Conservation (phyloP, 2,329 filamentous ascomycete genomes). For the Neopestalotiopsis sp. region DNA sequence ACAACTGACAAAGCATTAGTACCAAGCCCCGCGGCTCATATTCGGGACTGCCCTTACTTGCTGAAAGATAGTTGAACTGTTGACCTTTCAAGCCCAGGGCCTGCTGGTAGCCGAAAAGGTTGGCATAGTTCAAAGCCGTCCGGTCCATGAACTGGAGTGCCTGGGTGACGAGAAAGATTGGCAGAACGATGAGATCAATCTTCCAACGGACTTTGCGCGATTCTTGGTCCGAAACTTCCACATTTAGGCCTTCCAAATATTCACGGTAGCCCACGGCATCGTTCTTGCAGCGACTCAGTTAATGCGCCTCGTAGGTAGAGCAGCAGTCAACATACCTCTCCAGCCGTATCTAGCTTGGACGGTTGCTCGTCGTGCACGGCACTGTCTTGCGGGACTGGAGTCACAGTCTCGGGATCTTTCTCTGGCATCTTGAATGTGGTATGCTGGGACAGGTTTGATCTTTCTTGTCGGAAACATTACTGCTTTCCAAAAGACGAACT, state of each 20-base stretch:
- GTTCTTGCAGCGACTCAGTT: conserved; percentile 11
- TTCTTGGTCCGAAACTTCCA: conserved; percentile 27
- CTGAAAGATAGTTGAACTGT: conserved; percentile 42
- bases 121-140: conserved; percentile 38
- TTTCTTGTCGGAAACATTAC: neutral
- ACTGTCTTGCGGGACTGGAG: neutral
- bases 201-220: conserved; percentile 31
- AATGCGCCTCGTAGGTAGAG: neutral
- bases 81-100: conserved; percentile 38
- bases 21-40: neutral
- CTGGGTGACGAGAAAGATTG: conserved; percentile 36
- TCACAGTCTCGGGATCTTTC: neutral
- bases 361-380: neutral
- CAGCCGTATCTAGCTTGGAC: conserved; percentile 8
- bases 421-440: neutral
- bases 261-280: conserved; percentile 26
- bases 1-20: conserved; percentile 31
- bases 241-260: conserved; percentile 23
- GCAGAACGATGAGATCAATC: conserved; percentile 37
- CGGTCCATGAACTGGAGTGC: conserved; percentile 38
- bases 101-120: conserved; percentile 40
- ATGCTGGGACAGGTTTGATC: neutral
- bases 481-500: neutral
- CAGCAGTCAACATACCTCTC: conserved; percentile 1
- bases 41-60: conserved; percentile 26